Base-by-base conservation (phyloP, 1,284 basidiomycete species). In the Leccinum solheimii region DNA sequence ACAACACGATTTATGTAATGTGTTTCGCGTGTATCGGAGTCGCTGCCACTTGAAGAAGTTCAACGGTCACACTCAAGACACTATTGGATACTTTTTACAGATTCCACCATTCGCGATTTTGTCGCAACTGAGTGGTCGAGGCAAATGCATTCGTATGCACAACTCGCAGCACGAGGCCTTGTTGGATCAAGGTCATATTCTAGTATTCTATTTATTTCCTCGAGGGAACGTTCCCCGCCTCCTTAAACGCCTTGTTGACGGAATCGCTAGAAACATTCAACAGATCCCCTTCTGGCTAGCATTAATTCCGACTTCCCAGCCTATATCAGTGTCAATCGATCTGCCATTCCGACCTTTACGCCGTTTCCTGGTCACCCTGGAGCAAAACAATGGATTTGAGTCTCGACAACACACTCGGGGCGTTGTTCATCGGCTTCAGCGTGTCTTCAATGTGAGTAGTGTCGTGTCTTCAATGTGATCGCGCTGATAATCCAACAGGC, bases 401-500 rank as follows among this genome's bases (percentile, higher is more conserved):
- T 3, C 63, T 84, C 56, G 78, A 83, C 71, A 78, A 80, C 66
- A 88, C 86, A 1, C 78, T 88, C 9, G 86, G 86, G 54, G 86
- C 87, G 19, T 75, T 80, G 55, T 78, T 83, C 64, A 72, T 86
- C 61, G 86, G 87, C 55, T 86, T 86, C 70, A 78, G 78, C n/a
- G 69, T 79, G 19, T 84, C 86, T 50, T 58, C 60, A 62, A 61
- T 66, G 70, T 82, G 80, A 76, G 75, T 77, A 30, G 74, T 74
- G 3, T 58, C 26, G 32, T 49, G 27, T 48, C 23, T 34, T 32
- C 21, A 27, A 49, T 13, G 55, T 34, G 19, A 7, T 26, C 34
- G 21, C 1, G 36, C 60, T 59, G 14, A 62, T 55, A 23, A 30
- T 57, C 50, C 55, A 32, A 51, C 66, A 82, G 81, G 36, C 64